phyloP scores from a whole-genome alignment of 352 stramenopile genomes.

The Aphanomyces astaci region DNA sequence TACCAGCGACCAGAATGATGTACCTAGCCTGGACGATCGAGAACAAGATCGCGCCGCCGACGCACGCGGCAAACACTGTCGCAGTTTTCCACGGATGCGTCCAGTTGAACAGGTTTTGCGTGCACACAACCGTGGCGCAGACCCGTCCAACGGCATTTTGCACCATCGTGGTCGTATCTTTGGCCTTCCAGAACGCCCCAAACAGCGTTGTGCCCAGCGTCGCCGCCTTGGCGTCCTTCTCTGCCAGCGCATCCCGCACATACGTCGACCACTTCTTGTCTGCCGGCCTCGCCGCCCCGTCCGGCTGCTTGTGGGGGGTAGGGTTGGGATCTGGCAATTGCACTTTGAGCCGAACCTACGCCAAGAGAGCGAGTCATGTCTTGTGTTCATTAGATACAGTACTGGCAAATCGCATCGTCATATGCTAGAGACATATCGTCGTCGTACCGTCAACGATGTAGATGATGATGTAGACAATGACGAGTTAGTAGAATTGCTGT shows the following conservation, averaged over 20 bases:
- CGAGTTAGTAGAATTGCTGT: background rate
- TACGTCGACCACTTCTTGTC: conserved; percentile 62
- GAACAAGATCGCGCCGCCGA: conserved; percentile 45
- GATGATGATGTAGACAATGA: background rate
- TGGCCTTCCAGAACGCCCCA: conserved; percentile 76
- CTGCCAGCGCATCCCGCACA: conserved; percentile 53
- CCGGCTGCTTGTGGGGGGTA: background rate
- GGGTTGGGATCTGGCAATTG: too few species aligned
- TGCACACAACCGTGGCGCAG: conserved; percentile 60
- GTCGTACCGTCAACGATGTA: background rate
- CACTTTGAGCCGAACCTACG: background rate
- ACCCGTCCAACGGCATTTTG: conserved; percentile 64
- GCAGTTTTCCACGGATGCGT: conserved; percentile 82
- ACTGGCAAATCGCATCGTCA: background rate
- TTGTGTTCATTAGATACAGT: background rate
- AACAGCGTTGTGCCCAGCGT: conserved; percentile 57
- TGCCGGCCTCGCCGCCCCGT: conserved; percentile 24
- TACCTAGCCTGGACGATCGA: conserved; percentile 61
- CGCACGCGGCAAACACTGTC: conserved; percentile 43
- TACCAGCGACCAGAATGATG: conserved; percentile 60
- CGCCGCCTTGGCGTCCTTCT: conserved; percentile 50
- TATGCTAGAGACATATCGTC: background rate
- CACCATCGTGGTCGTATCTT: conserved; percentile 66
- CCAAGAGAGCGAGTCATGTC: background rate
- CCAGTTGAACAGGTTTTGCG: conserved; percentile 83